phyloP scores from a whole-genome alignment of 2,329 filamentous ascomycete species.

The Sporothrix brunneoviolacea region DNA sequence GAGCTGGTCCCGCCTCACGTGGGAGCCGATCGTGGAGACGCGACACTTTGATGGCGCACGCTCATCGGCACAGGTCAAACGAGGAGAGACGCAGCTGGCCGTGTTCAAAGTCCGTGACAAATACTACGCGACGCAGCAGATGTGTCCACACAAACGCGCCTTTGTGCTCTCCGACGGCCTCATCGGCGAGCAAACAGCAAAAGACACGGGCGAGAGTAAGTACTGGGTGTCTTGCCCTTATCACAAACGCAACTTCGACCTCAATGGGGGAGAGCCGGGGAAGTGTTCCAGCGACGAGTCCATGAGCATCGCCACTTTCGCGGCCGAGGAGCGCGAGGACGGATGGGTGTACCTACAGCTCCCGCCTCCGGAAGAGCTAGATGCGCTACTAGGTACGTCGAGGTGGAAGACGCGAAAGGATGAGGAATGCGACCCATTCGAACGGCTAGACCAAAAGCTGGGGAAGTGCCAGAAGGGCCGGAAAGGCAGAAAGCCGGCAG shows the following conservation, averaged over 20 bases:
- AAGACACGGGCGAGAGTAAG: slow-evolving; percentile 29
- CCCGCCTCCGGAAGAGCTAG: slow-evolving; percentile 73
- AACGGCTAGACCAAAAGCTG: slow-evolving; percentile 6
- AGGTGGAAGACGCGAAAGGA: slow-evolving; percentile 73
- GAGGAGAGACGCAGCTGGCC: slow-evolving; percentile 82
- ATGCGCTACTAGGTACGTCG: slow-evolving; percentile 67
- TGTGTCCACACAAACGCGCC: slow-evolving; percentile 88
- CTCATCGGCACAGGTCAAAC: slow-evolving; percentile 65
- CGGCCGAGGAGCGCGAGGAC: slow-evolving; percentile 63
- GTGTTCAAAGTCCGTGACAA: slow-evolving; percentile 75
- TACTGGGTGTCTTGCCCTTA: slow-evolving; percentile 88
- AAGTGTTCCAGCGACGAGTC: slow-evolving; percentile 64
- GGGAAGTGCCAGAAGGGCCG: slow-evolving; percentile 3
- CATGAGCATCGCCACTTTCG: slow-evolving; percentile 80
- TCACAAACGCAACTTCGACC: slow-evolving; percentile 85
- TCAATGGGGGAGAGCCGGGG: slow-evolving; percentile 53
- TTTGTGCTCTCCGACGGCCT: slow-evolving; percentile 86
- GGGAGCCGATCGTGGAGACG: slow-evolving; percentile 73
- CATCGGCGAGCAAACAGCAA: slow-evolving; percentile 52
- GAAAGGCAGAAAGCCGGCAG: slow-evolving; percentile 6
- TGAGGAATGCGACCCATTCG: slow-evolving; percentile 38
- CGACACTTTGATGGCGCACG: slow-evolving; percentile 69
- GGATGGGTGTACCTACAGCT: slow-evolving; percentile 75
- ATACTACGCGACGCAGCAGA: slow-evolving; percentile 84
- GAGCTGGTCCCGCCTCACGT: slow-evolving; percentile 61